These are phyloP conservation scores for Gracilaria gracilis DNA, from an alignment of 23 red algal genomes.

Conservation along the genomic window DNA sequence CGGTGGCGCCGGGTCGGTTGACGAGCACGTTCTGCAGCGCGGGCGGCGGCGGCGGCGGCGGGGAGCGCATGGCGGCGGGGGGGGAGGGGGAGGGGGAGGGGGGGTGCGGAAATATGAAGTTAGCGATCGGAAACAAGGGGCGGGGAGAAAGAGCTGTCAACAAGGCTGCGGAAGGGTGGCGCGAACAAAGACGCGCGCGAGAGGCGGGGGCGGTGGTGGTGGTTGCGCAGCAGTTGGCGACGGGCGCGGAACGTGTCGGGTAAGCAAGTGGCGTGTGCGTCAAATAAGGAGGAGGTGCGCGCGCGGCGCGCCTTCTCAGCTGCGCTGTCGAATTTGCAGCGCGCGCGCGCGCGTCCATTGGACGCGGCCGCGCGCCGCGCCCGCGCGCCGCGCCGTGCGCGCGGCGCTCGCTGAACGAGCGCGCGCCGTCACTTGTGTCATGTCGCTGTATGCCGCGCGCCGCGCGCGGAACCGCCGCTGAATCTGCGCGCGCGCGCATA, in stretches of 20 bases:
- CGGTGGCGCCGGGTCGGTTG: conserved; percentile 23
- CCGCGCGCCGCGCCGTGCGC: not conserved
- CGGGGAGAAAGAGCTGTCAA: not conserved
- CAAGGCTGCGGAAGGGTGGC: conserved; percentile 3
- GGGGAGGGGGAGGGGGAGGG: conserved; percentile 1
- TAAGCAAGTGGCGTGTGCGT: not conserved
- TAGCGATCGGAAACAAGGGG: not conserved
- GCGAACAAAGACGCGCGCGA: not conserved
- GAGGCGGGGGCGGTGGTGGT: not conserved
- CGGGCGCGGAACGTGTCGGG: too few species aligned
- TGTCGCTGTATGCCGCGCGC: not conserved
- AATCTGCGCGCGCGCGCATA: too few species aligned
- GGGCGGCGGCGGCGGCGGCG: conserved; percentile 32
- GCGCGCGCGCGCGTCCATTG: not conserved
- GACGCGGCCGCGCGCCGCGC: not conserved
- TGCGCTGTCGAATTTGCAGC: too few species aligned
- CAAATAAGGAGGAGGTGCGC: too few species aligned
- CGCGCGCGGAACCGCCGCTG: too few species aligned
- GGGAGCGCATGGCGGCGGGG: conserved; percentile 29
- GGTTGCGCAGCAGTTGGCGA: too few species aligned
- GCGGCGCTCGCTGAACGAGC: too few species aligned
- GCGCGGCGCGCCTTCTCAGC: too few species aligned
- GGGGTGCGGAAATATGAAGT: not conserved
- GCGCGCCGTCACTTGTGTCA: not conserved
- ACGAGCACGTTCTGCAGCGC: conserved; percentile 48